phyloP scores from a whole-genome alignment of 106 monocot genomes.

The Cymbidium sinense region DNA sequence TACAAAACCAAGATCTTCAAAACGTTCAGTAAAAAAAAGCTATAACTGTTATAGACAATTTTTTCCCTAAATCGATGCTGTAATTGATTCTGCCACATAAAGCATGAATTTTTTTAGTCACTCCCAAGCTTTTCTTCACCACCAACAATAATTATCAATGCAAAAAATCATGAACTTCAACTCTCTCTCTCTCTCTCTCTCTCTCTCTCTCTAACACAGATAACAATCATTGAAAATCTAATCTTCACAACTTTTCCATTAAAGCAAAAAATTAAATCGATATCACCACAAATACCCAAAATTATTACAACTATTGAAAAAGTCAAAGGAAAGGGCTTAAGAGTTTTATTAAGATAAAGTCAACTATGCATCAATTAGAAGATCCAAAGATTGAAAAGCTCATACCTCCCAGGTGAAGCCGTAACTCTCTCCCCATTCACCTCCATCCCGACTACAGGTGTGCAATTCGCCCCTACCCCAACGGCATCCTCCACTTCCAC shows the following conservation, averaged over 20 bases:
- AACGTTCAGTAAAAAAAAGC: too few relatives aligned
- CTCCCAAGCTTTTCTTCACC: neutral
- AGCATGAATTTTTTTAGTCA: neutral
- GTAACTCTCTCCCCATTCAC: neutral
- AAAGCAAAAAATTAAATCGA: neutral
- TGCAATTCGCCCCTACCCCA: neutral
- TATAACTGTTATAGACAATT: too few relatives aligned
- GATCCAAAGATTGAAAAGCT: neutral
- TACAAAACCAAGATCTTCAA: too few relatives aligned
- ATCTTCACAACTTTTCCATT: neutral
- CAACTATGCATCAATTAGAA: neutral
- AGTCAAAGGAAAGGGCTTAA: neutral
- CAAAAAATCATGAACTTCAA: too few relatives aligned
- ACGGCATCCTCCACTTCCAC: constrained; percentile 6
- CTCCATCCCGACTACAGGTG: constrained; percentile 14
- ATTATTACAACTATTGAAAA: neutral
- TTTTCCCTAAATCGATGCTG: neutral
- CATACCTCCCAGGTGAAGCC: constrained; percentile 8
- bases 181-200: too few relatives aligned
- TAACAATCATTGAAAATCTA: neutral
- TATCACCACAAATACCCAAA: neutral
- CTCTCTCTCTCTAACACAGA: neutral
- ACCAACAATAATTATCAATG: neutral
- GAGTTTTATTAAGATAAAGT: neutral
- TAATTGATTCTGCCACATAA: neutral